These are phyloP conservation scores for Coniochaeta ligniaria DNA, from an alignment of 2,329 filamentous ascomycete species.

Conservation along the genomic window DNA sequence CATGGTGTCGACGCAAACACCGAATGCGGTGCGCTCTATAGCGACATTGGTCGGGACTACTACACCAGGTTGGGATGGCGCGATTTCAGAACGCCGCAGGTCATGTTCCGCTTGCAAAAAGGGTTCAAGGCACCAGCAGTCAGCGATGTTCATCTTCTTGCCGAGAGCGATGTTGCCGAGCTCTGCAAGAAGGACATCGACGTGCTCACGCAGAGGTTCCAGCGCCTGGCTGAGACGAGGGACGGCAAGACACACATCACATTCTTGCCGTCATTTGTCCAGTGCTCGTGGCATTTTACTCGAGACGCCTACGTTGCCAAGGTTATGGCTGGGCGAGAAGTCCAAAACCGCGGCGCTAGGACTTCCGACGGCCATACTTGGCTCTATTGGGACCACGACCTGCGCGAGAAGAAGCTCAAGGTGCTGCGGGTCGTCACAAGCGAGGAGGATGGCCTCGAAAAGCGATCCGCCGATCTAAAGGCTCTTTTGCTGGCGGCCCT, in stretches of 20 bases:
- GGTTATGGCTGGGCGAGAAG: slow-evolving; percentile 10
- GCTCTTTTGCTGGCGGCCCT: slow-evolving; percentile 23
- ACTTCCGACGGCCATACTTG: slow-evolving; percentile 19
- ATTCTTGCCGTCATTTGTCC: slow-evolving; percentile 19
- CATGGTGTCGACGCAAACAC: slow-evolving; percentile 19
- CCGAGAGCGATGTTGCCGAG: slow-evolving; percentile 11
- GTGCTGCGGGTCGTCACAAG: slow-evolving; percentile 16
- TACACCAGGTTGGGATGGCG: slow-evolving; percentile 26
- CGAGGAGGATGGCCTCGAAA: slow-evolving; percentile 8
- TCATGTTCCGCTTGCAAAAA: slow-evolving; percentile 18
- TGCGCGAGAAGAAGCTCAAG: slow-evolving; percentile 21
- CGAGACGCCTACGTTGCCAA: slow-evolving; percentile 19
- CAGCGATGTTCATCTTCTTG: slow-evolving; percentile 11
- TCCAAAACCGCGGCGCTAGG: slow-evolving; percentile 14
- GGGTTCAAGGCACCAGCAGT: background rate
- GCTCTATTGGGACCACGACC: slow-evolving; percentile 28
- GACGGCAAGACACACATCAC: slow-evolving; percentile 21
- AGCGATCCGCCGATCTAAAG: slow-evolving; percentile 13
- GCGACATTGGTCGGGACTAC: slow-evolving; percentile 21
- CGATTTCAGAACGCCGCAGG: slow-evolving; percentile 20
- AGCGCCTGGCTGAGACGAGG: slow-evolving; percentile 9
- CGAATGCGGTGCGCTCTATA: slow-evolving; percentile 25
- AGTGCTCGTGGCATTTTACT: slow-evolving; percentile 24
- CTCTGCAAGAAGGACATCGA: slow-evolving; percentile 18
- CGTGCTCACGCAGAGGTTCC: background rate